Evolutionary conservation across 2,329 filamentous ascomycete species (phyloP).

Genomic region (Scopulariopsis brevicaulis): DNA sequence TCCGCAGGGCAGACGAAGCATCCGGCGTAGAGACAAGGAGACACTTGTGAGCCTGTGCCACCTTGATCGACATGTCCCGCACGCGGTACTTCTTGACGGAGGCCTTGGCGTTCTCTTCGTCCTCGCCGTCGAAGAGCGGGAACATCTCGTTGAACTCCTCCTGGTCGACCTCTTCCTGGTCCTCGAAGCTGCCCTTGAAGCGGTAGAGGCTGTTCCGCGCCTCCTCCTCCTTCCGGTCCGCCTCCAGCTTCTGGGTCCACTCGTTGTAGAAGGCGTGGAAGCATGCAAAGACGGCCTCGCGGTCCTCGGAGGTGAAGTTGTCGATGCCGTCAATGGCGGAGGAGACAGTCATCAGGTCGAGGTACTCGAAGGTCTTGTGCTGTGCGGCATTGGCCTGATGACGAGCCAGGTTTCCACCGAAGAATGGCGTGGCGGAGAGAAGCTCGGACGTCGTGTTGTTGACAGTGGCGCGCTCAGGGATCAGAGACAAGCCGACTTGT

Average conservation of each 20-base stretch:
- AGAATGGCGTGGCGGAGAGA: constrained; percentile 39
- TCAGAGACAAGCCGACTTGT: constrained; percentile 60
- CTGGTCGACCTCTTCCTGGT: constrained; percentile 63
- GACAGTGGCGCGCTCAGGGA: constrained; percentile 23
- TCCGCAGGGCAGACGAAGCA: constrained; percentile 27
- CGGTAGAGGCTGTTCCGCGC: constrained; percentile 69
- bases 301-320: constrained; percentile 26
- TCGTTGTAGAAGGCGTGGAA: constrained; percentile 66
- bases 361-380: constrained; percentile 31
- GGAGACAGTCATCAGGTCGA: constrained; percentile 31
- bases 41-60: constrained; percentile 48
- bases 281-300: constrained; percentile 48
- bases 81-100: constrained; percentile 24
- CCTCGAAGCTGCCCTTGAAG: constrained; percentile 67
- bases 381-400: background rate
- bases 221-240: constrained; percentile 66
- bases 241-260: constrained; percentile 68
- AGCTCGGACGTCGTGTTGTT: constrained; percentile 20
- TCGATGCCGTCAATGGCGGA: constrained; percentile 33
- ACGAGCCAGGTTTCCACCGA: constrained; percentile 27
- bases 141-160: constrained; percentile 74
- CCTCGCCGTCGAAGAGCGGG: constrained; percentile 57
- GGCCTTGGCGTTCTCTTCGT: constrained; percentile 20
- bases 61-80: constrained; percentile 44
- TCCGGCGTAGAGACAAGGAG: constrained; percentile 35